A percentile compares a stretch with the other conserved stretches of the same genome.
phyloP scores from a whole-genome alignment of 2,329 filamentous ascomycete species.

The Ophiocordyceps camponoti-saundersi region DNA sequence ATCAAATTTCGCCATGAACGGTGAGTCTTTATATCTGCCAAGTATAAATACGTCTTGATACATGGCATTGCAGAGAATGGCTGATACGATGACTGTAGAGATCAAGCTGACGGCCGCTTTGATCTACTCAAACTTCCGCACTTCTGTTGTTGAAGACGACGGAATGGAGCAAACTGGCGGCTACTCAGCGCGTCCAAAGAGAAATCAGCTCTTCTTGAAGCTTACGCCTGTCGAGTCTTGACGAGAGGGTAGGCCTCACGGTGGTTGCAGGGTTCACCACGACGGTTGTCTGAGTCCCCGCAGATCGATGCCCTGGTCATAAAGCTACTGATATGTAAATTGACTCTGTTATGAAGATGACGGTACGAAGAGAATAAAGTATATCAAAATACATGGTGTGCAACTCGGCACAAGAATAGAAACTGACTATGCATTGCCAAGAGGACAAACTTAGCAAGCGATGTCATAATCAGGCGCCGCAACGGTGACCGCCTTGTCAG shows the following conservation, averaged over 20 bases:
- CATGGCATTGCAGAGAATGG: no score
- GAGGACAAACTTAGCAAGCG: no score
- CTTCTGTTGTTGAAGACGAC: not conserved
- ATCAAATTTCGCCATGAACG: conserved; percentile 45
- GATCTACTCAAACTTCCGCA: not conserved
- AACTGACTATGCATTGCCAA: no score
- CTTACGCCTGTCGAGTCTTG: not conserved
- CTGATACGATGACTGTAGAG: not conserved
- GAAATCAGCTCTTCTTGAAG: not conserved
- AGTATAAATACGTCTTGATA: no score
- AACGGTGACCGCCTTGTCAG: no score
- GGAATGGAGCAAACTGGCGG: not conserved
- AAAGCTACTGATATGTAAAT: no score
- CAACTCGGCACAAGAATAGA: no score
- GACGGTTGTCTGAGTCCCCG: not conserved
- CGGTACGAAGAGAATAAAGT: no score
- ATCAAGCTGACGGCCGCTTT: not conserved
- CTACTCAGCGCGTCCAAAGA: not conserved
- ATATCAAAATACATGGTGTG: no score
- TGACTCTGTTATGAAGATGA: no score
- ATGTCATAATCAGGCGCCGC: no score
- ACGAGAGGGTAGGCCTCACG: not conserved
- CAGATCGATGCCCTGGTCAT: no score
- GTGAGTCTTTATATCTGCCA: conserved; percentile 18
- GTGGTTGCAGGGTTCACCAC: not conserved